A percentile compares a stretch with the other conserved stretches of the same genome.
These are phyloP conservation scores for Candida germanica DNA, from an alignment of 805 yeast species.

Conservation along the genomic window DNA sequence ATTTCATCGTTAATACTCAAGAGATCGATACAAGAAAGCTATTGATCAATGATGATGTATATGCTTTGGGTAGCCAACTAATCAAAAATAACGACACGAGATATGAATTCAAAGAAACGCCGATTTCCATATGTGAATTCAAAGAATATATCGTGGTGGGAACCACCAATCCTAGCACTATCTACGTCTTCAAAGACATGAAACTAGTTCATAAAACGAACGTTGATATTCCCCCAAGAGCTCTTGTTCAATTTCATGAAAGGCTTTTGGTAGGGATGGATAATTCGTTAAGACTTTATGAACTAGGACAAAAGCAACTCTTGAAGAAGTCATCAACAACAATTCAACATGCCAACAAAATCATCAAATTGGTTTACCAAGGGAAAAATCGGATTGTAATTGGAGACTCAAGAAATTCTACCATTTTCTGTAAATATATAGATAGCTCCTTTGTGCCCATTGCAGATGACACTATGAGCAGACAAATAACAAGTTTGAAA, in stretches of 20 bases:
- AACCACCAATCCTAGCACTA: constrained; percentile 4
- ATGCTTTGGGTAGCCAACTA: constrained; percentile 17
- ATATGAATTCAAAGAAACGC: constrained; percentile 1
- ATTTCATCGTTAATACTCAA: constrained; percentile 27
- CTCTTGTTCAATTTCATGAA: constrained; percentile 54
- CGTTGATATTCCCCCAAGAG: constrained; percentile 44
- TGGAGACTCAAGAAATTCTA: constrained; percentile 71
- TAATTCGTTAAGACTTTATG: constrained; percentile 56
- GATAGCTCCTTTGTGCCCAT: constrained; percentile 56
- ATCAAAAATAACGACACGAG: constrained; percentile 5
- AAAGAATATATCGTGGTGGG: constrained; percentile 6
- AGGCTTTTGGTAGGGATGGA: constrained; percentile 58
- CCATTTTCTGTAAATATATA: constrained; percentile 55
- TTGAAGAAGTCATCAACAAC: constrained; percentile 58
- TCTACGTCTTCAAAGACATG: constrained; percentile 20
- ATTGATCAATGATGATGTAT: constrained; percentile 2
- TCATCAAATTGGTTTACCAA: constrained; percentile 51
- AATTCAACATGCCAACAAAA: constrained; percentile 43
- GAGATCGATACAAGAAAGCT: constrained; percentile 16
- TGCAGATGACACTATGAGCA: constrained; percentile 63
- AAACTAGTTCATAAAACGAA: constrained; percentile 58
- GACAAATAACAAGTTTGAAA: constrained; percentile 61
- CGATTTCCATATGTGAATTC: constrained; percentile 5
- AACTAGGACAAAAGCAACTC: constrained; percentile 76
- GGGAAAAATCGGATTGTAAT: constrained; percentile 58